phyloP scores from a whole-genome alignment of 805 yeast species.

The Candida qinlingensis region DNA sequence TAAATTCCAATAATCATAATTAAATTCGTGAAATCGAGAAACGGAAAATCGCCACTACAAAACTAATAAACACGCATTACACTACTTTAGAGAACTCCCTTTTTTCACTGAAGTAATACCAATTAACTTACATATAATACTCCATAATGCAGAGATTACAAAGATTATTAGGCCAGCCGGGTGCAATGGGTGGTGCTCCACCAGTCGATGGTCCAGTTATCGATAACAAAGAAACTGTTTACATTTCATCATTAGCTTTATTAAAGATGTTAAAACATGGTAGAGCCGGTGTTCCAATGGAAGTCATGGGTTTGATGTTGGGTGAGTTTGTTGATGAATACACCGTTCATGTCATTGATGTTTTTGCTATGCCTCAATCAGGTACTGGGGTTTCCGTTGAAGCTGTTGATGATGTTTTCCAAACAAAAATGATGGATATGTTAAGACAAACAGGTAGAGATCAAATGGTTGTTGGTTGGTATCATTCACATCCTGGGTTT shows the following conservation, averaged over 20 bases:
- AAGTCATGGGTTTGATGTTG: constrained; percentile 95
- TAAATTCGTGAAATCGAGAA: no score
- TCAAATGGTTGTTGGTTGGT: constrained; percentile 99
- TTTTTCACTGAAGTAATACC: no score
- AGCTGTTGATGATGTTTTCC: constrained; percentile 98
- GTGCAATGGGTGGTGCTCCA: constrained; percentile 41
- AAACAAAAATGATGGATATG: constrained; percentile 99
- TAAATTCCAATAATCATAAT: no score
- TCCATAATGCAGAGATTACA: constrained; percentile 36
- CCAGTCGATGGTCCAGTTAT: constrained; percentile 74
- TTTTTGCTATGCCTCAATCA: constrained; percentile 98
- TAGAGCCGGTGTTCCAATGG: constrained; percentile 86
- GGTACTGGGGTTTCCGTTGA: constrained; percentile 99
- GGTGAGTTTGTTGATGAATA: constrained; percentile 98
- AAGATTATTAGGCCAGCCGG: constrained; percentile 35
- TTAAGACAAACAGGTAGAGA: constrained; percentile 98
- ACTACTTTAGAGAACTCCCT: no score
- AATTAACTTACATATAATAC: no score
- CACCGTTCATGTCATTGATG: constrained; percentile 95
- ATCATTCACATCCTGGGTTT: constrained; percentile 98
- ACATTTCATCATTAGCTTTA: constrained; percentile 91
- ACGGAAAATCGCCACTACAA: background rate
- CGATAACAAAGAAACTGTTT: constrained; percentile 94
- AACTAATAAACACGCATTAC: background rate
- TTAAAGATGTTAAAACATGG: constrained; percentile 97